Percentiles rank a stretch among this genome's conserved stretches.
Conservation (phyloP, 2,329 filamentous ascomycete species). For the Penicillium sp. region DNA sequence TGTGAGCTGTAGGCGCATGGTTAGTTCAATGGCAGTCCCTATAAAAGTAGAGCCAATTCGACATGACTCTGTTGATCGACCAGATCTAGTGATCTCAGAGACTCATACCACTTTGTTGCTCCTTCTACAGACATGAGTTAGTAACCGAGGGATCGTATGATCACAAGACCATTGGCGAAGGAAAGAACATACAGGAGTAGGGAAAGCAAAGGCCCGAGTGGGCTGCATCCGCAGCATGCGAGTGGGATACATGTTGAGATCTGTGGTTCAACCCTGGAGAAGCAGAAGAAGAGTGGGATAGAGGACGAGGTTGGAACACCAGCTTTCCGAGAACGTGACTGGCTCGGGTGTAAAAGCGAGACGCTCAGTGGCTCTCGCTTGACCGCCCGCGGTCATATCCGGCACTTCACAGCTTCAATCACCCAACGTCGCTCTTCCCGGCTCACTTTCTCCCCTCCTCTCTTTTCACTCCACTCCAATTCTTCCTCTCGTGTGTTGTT, state of each 20-base stretch:
- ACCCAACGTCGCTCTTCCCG: slow-evolving; percentile 31
- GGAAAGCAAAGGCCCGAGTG: slow-evolving; percentile 49
- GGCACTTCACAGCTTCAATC: slow-evolving; percentile 37
- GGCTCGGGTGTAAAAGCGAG: slow-evolving; percentile 38
- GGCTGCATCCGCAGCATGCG: slow-evolving; percentile 62
- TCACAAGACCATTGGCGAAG: slow-evolving; percentile 8
- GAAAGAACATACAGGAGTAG: slow-evolving; percentile 64
- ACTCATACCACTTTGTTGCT: slow-evolving; percentile 60
- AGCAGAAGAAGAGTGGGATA: slow-evolving; percentile 18
- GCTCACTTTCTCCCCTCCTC: slow-evolving; percentile 26
- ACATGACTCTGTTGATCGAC: slow-evolving; percentile 7
- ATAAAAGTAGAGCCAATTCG: background rate
- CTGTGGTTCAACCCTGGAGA: slow-evolving; percentile 9
- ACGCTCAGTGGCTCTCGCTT: slow-evolving; percentile 37
- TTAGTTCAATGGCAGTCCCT: slow-evolving; percentile 22
- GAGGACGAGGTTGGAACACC: slow-evolving; percentile 19
- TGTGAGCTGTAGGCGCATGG: slow-evolving; percentile 67
- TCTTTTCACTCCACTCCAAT: slow-evolving; percentile 21
- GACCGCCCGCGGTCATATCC: slow-evolving; percentile 39
- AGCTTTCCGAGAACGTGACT: slow-evolving; percentile 25
- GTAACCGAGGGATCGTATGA: slow-evolving; percentile 28
- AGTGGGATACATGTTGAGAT: slow-evolving; percentile 63
- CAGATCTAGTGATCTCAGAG: slow-evolving; percentile 4
- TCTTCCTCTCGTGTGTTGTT: slow-evolving; percentile 15
- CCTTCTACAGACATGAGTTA: slow-evolving; percentile 55